Conservation (phyloP, 2,329 filamentous ascomycete species). For the Ceratocystis variospora region DNA sequence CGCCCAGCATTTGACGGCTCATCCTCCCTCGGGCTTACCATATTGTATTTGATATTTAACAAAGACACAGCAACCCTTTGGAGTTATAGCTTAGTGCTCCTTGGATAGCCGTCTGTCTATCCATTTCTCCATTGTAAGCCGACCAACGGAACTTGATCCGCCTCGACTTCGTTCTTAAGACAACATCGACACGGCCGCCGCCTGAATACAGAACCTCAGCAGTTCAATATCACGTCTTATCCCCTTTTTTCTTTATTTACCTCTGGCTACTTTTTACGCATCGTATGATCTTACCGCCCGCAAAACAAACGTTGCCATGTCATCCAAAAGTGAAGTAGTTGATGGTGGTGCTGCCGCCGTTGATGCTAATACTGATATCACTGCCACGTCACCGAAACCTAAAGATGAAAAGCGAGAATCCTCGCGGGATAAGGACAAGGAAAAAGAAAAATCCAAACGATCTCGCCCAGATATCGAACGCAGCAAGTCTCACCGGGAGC, state of each 20-base stretch:
- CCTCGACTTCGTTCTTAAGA: not conserved
- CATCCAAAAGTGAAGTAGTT: slow-evolving; percentile 16
- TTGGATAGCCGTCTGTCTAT: not conserved
- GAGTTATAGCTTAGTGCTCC: not conserved
- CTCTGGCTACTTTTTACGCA: not conserved
- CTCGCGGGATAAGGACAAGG: slow-evolving; percentile 17
- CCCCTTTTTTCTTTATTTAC: not conserved
- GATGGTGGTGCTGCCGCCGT: slow-evolving; percentile 13
- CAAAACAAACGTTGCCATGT: slow-evolving; percentile 7
- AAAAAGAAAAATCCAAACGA: slow-evolving; percentile 15
- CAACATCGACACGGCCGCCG: not conserved
- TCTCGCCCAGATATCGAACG: slow-evolving; percentile 18
- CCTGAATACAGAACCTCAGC: not conserved
- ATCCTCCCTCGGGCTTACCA: not conserved
- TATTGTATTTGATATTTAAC: not conserved
- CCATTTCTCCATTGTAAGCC: not conserved
- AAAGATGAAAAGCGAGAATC: slow-evolving; percentile 16
- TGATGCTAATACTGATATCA: slow-evolving; percentile 14
- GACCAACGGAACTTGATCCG: not conserved
- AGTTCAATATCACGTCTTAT: not conserved
- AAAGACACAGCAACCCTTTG: not conserved
- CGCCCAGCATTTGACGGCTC: not conserved
- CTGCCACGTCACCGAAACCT: slow-evolving; percentile 13
- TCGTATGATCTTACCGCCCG: not conserved
- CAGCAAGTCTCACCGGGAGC: slow-evolving; percentile 25